These are phyloP conservation scores for Marsdenia floribunda DNA, from an alignment of 257 asterid genomes.

Conservation along the genomic window DNA sequence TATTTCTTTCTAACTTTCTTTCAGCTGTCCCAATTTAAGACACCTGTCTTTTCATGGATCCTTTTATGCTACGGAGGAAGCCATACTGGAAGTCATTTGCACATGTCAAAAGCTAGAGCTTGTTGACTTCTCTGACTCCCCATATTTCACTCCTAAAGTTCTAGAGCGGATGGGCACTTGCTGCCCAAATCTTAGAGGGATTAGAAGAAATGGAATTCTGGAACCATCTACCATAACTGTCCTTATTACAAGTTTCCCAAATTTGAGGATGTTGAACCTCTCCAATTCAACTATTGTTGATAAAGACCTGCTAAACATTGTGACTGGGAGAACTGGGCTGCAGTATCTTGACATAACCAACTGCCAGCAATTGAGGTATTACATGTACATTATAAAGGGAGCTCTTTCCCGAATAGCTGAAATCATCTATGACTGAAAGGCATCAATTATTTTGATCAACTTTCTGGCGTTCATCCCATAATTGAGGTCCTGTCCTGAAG, in stretches of 20 bases:
- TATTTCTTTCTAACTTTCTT: slow-evolving; percentile 3
- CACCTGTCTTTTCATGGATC: slow-evolving; percentile 55
- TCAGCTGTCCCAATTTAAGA: slow-evolving; percentile 44
- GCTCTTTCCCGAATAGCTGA: slow-evolving; percentile 24
- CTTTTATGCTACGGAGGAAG: slow-evolving; percentile 30
- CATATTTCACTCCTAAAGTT: slow-evolving; percentile 28
- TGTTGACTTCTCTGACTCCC: slow-evolving; percentile 45
- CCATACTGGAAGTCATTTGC: slow-evolving; percentile 28
- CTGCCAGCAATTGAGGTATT: slow-evolving; percentile 31
- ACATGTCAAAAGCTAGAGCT: slow-evolving; percentile 43
- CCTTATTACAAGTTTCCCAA: slow-evolving; percentile 25
- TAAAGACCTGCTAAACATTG: slow-evolving; percentile 32
- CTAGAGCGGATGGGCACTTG: slow-evolving; percentile 25
- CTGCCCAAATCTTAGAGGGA: slow-evolving; percentile 43
- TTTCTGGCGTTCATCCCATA: not conserved
- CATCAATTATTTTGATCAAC: not conserved
- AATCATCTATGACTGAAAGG: slow-evolving; percentile 37
- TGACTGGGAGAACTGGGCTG: slow-evolving; percentile 25
- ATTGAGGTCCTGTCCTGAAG: not conserved
- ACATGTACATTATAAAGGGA: slow-evolving; percentile 40
- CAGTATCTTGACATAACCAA: slow-evolving; percentile 38
- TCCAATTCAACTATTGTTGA: slow-evolving; percentile 34
- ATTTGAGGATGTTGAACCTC: slow-evolving; percentile 35
- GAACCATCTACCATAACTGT: slow-evolving; percentile 14
- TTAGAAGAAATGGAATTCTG: slow-evolving; percentile 31